Evolutionary conservation across 2,329 filamentous ascomycete genomes (phyloP), one percentile per base, ranked within the genome.

Genomic region (Sporothrix inflata): DNA sequence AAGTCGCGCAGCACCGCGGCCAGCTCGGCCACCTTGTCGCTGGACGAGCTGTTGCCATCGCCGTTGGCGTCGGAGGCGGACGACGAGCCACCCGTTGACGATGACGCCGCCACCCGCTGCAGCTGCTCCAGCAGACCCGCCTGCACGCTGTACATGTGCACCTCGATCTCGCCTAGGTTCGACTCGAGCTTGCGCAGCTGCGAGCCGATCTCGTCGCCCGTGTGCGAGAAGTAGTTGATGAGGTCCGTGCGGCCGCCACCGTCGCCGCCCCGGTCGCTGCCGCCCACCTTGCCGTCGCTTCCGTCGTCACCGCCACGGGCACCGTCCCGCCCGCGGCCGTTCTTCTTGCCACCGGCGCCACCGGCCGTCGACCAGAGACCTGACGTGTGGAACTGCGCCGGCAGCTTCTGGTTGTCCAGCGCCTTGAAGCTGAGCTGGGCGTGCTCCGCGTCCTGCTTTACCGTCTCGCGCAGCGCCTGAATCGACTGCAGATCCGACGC

Each of bases 61-160:
- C 82, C 81, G 40, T 82, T 81, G 19, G 38, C 51, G 78, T 78
- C 72, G 1, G 30, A 42, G 21, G 24, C 49, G 19, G 65, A 27
- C 38, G 71, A 40, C 3, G 30, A 19, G 9, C 34, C 65, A 24
- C 72, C 73, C 19, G 21, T 42, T 11, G 67, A 45, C n/a, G 74
- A 70, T 73, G 77, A 74, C 5, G 77, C 75, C 0, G 78, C 76
- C 34, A 82, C 80, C 57, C 87, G 84, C 77, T 88, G 87, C 73
- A 90, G 84, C 79, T 91, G 87, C 74, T 89, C 85, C 63, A 87
- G 84, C 73, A 90, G 82, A 47, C 84, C 86, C 16, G 85, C 83
- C 78, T 91, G 89, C n/a, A 92, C 85, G 9, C 87, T 86, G 74
- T 89, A 85, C 74, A 92, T 82, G 77, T 91, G 89, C 74, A 85